These are phyloP conservation scores for Vachellia pachyceras DNA, from an alignment of 306 rosid species.

Conservation along the genomic window DNA sequence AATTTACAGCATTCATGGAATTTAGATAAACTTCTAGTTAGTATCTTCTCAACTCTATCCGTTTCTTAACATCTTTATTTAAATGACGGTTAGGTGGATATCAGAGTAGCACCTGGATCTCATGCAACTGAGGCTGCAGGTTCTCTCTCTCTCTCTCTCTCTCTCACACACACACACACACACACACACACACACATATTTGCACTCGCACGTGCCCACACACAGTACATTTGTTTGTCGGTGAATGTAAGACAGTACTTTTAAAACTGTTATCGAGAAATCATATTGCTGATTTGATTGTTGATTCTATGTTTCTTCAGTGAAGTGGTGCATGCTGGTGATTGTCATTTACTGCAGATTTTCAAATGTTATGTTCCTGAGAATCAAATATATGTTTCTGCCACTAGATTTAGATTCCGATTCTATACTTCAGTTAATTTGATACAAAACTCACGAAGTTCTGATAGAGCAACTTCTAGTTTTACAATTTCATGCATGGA, in stretches of 20 bases:
- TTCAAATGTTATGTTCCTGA: slow-evolving; percentile 2
- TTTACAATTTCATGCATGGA: background rate
- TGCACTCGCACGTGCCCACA: too few relatives aligned
- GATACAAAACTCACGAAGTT: background rate
- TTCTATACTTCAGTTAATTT: slow-evolving; percentile 25
- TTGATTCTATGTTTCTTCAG: background rate
- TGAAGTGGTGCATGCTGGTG: slow-evolving; percentile 26
- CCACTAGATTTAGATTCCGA: background rate
- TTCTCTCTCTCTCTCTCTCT: slow-evolving; percentile 26
- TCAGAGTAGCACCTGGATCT: slow-evolving; percentile 94
- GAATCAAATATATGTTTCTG: background rate
- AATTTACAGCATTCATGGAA: background rate
- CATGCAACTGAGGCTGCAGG: slow-evolving; percentile 94
- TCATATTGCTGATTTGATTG: slow-evolving; percentile 12
- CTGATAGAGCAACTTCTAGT: background rate
- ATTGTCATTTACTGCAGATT: slow-evolving; percentile 6
- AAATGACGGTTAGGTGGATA: slow-evolving; percentile 73
- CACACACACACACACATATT: too few relatives aligned
- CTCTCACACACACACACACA: background rate
- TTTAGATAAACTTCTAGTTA: slow-evolving; percentile 27
- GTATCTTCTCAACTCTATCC: slow-evolving; percentile 24
- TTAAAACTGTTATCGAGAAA: slow-evolving; percentile 5
- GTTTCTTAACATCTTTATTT: slow-evolving; percentile 32
- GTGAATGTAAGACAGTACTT: background rate
- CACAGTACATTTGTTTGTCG: background rate